Conservation (phyloP, 306 rosid genomes). For the Medicago lupulina region DNA sequence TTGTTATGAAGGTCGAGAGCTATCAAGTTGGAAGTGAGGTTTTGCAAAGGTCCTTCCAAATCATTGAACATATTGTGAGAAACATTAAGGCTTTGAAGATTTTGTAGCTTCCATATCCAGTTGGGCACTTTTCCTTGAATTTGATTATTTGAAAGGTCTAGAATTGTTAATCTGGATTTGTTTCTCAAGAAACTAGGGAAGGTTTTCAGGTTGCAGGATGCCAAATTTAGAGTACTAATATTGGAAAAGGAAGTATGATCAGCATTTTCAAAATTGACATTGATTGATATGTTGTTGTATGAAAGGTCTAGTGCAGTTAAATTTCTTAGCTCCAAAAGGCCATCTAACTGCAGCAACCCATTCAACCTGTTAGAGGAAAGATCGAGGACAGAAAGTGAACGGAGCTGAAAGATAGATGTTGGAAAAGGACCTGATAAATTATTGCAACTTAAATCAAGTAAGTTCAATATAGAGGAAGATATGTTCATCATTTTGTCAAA, state of each 20-base stretch:
- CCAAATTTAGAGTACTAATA: slow-evolving; percentile 48
- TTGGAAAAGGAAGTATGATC: slow-evolving; percentile 18
- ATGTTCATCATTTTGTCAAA: slow-evolving; percentile 4
- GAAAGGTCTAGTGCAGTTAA: slow-evolving; percentile 67
- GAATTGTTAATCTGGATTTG: slow-evolving; percentile 7
- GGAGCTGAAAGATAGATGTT: slow-evolving; percentile 35
- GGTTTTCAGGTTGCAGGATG: slow-evolving; percentile 43
- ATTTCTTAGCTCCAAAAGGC: slow-evolving; percentile 39
- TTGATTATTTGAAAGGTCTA: slow-evolving; percentile 65
- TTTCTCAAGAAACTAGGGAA: slow-evolving; percentile 59
- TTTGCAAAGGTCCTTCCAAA: slow-evolving; percentile 39
- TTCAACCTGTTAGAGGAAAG: slow-evolving; percentile 66
- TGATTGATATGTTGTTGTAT: slow-evolving; percentile 47
- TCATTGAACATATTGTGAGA: slow-evolving; percentile 52
- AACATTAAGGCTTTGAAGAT: slow-evolving; percentile 49
- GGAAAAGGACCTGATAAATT: slow-evolving; percentile 60
- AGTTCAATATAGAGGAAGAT: slow-evolving; percentile 40
- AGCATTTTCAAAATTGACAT: background rate
- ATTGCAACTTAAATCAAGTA: slow-evolving; percentile 63
- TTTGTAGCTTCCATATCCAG: slow-evolving; percentile 61
- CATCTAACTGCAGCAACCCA: slow-evolving; percentile 35
- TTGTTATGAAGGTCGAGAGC: slow-evolving; percentile 59
- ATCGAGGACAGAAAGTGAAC: slow-evolving; percentile 40
- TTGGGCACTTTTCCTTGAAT: slow-evolving; percentile 56
- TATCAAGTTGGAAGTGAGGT: background rate